Percentiles rank a stretch among this genome's conserved stretches.
Conservation (phyloP, 2,329 filamentous ascomycete genomes). For the Fusarium vanettenii region DNA sequence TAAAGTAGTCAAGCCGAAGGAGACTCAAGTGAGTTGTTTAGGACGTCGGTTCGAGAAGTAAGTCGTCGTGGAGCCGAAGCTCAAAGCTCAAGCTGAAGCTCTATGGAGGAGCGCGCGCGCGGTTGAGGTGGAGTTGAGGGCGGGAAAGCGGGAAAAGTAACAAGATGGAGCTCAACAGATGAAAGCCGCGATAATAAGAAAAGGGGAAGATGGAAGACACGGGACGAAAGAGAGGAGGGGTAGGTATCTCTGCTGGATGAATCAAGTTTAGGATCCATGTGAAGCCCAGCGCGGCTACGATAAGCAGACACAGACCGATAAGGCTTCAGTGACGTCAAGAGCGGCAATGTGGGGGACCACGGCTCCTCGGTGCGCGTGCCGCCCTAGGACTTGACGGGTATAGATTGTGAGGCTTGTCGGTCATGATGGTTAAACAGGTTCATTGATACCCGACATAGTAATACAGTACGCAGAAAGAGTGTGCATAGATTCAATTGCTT, state of each 20-base stretch:
- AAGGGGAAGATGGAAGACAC: background rate
- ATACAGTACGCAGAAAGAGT: background rate
- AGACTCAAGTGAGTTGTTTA: background rate
- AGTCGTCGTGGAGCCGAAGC: constrained; percentile 9
- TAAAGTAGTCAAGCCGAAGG: background rate
- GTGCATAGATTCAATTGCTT: background rate
- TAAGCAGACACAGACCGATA: constrained; percentile 37
- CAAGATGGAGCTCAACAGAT: background rate
- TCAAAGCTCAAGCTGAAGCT: constrained; percentile 5
- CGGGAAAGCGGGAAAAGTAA: background rate
- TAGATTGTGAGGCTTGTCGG: constrained; percentile 2
- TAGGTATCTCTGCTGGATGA: constrained; percentile 3
- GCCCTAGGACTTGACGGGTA: background rate
- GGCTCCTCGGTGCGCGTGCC: constrained; percentile 33
- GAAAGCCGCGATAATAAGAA: background rate
- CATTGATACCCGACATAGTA: too few species aligned
- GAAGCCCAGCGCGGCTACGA: constrained; percentile 42
- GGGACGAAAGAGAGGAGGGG: background rate
- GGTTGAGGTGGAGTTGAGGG: constrained; percentile 11
- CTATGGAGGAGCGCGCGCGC: constrained; percentile 3
- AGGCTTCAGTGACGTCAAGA: constrained; percentile 42
- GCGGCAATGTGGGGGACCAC: constrained; percentile 16
- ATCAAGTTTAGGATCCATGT: background rate
- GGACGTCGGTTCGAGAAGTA: background rate
- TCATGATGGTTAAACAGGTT: background rate